Evolutionary conservation across 2,329 filamentous ascomycete genomes (phyloP).

Genomic region (Didymella keratinophila): DNA sequence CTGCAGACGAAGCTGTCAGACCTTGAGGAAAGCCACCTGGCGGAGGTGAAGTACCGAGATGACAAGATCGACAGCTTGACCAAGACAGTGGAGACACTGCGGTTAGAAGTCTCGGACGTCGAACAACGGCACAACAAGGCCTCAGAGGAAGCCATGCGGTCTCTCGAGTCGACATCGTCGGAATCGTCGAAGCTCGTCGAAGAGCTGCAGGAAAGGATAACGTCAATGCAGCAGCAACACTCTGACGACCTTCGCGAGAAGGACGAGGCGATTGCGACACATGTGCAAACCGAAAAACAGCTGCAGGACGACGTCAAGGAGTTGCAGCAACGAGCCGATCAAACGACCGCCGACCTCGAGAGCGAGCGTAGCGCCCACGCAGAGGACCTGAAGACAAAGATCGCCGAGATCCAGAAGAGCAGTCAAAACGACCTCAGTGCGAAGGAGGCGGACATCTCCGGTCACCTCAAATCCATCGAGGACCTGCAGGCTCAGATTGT

Average conservation of each 20-base stretch:
- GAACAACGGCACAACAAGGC: conserved; percentile 35
- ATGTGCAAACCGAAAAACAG: conserved; percentile 35
- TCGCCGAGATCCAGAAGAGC: conserved; percentile 40
- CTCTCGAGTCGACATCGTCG: conserved; percentile 39
- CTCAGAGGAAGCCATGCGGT: conserved; percentile 35
- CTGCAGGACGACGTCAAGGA: conserved; percentile 37
- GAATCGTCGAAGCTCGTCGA: conserved; percentile 43
- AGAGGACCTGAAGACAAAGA: conserved; percentile 36
- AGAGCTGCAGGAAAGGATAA: conserved; percentile 44
- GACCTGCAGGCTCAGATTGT: conserved; percentile 45
- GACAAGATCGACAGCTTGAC: conserved; percentile 41
- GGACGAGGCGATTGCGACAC: conserved; percentile 41
- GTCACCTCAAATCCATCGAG: conserved; percentile 44
- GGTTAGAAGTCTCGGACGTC: conserved; percentile 31
- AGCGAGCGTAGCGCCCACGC: conserved; percentile 40
- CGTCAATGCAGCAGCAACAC: conserved; percentile 42
- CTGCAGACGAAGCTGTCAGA: conserved; percentile 39
- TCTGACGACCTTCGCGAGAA: conserved; percentile 43
- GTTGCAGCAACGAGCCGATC: conserved; percentile 43
- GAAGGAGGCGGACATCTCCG: conserved; percentile 42
- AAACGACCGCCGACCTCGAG: conserved; percentile 38
- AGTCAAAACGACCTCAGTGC: conserved; percentile 32
- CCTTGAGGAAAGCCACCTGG: conserved; percentile 41
- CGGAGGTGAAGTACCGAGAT: conserved; percentile 38
- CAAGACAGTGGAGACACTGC: conserved; percentile 36